Base-by-base conservation (phyloP, 2,329 filamentous ascomycete species). In the Diplodia intermedia region DNA sequence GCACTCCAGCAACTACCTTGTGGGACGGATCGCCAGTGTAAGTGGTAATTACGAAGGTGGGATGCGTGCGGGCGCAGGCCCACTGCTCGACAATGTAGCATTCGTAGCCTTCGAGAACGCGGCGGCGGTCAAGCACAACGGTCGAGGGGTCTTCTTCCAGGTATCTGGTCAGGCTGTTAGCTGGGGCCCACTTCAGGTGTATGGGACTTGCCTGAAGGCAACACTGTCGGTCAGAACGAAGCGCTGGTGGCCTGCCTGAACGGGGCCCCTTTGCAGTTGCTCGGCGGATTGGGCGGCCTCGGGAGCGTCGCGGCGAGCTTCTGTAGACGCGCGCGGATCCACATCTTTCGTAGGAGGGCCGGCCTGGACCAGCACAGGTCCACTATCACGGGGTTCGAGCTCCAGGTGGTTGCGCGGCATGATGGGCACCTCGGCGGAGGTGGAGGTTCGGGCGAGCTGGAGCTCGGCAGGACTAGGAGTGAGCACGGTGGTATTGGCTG, bases 41-140 rank as follows among this genome's bases (percentile, higher is more conserved):
- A 3, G 94, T 97, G 52, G 91, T 91, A 71, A 98, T 96, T 61
- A 97, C 88, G 71, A 97, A 91, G 18, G 94, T 97, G 0, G 94
- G 94, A 70, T 96, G 93, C 68, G 89, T 86, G 65, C 95, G 89
- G 14, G 94, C 97, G 79, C 94, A 97, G 6, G 93, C 93, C 95
- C 95, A 99, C 84, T 99, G 95, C 79, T 98, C 95, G 71, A 98
- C 93, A 18, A 98, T 82, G 79, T 98, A 98, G 70, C 94, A 85
- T 78, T 98, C 94, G 80, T 97, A 98, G 71, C 94, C 94, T 69
- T 87, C 82, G 6, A 99, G 85, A 61, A 86, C 83, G 61, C 86
- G 85, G 67, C 88, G 88, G 65, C 90, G 89, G 72, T 94, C 88
- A 71, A 97, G 84, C 8, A 97, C 88, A 3, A 84, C 85, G 4